A percentile compares a stretch with the other conserved stretches of the same genome.
Conservation (phyloP, 495 filamentous ascomycete species). For the Trichoderma reesei region DNA sequence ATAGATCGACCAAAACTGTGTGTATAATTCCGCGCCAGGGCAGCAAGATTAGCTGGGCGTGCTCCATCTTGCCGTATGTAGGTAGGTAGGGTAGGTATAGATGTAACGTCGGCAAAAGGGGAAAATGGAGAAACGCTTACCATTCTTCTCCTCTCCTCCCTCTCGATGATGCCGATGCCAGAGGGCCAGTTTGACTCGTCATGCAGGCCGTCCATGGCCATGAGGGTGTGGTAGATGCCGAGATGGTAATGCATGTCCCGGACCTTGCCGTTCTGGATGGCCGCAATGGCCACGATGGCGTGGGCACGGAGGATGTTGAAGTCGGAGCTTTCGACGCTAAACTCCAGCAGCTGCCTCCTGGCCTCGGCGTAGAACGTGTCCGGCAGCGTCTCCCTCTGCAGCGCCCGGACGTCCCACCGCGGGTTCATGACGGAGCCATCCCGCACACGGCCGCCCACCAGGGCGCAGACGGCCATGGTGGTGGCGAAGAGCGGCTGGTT, state of each 20-base stretch:
- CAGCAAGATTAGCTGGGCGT: not conserved
- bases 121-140: constrained; percentile 19
- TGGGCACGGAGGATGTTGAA: constrained; percentile 38
- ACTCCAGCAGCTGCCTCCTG: constrained; percentile 30
- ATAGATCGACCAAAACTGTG: constrained; percentile 45
- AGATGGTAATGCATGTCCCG: constrained; percentile 39
- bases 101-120: constrained; percentile 1
- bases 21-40: not conserved
- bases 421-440: constrained; percentile 35
- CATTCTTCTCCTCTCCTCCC: constrained; percentile 37
- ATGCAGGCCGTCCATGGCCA: constrained; percentile 35
- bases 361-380: constrained; percentile 41
- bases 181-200: constrained; percentile 42
- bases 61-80: too few species aligned
- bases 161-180: constrained; percentile 32
- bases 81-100: constrained; percentile 6
- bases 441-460: constrained; percentile 34
- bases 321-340: constrained; percentile 26
- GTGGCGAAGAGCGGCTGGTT: constrained; percentile 37
- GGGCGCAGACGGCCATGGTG: constrained; percentile 40
- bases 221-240: constrained; percentile 36
- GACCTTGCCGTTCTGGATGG: constrained; percentile 38
- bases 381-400: constrained; percentile 21
- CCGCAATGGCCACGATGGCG: constrained; percentile 36
- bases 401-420: constrained; percentile 22